Base-by-base conservation (phyloP, 768 basidiomycete species). In the Rhizopogon rudus region DNA sequence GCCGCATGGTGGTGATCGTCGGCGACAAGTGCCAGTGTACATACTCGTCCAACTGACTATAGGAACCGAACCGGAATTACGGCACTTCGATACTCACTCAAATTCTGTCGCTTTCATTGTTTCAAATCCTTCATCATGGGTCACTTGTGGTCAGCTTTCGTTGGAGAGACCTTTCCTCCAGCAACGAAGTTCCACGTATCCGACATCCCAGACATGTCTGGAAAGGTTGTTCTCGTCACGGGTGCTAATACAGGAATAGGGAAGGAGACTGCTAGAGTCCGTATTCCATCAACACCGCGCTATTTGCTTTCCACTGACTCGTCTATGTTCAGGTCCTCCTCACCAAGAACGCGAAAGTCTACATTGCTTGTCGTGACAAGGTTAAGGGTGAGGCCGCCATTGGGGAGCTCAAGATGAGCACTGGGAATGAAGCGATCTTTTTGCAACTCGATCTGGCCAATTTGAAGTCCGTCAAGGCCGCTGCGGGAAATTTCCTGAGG, bases 221-320 rank as follows among this genome's bases (percentile, higher is more conserved):
- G 69, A 10, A 72, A 68, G 54, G 67, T 70, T 25, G 60, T 67
- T 45, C 57, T 73, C 37, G 65, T 81, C 2, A 81, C 79, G 2
- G 81, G 80, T 6, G 77, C 71, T 1, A 79, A 78, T 61, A 64
- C 74, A 8, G 78, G 79, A 12, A 70, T 81, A 41, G 79, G 80
- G 5, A 77, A 77, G 52, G 75, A 77, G 57, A 77, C 75, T 6
- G 57, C 53, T 14, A 20, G 73, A 39, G 53, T 53, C 9, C 31
- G 44, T 14, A 4, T n/a, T 28, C 29, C 20, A 20, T 31, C 6
- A 13, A 22, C 29, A 43, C 8, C n/a, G n/a, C 35, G 35, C 12
- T 20, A 17, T 40, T 31, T 9, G 25, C 25, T 14, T 12, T 6
- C 6, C 16, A 33, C 29, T 35, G 29, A 52, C 35, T 5, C 22